Conservation (phyloP, 2,329 filamentous ascomycete species). For the Hymenoscyphus fraxineus region DNA sequence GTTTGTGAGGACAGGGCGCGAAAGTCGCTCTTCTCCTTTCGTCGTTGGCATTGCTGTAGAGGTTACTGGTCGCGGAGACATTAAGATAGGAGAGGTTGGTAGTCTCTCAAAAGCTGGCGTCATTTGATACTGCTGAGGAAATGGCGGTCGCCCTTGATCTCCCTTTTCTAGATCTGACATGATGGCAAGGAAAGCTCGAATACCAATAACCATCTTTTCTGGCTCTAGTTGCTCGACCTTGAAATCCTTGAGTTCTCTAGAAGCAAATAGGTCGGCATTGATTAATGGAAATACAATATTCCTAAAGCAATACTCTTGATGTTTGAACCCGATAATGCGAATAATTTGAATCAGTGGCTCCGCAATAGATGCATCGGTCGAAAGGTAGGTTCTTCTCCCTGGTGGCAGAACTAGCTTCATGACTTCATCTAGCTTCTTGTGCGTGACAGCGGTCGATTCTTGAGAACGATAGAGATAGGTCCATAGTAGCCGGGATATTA, state of each 20-base stretch:
- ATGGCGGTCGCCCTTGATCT: conserved; percentile 72
- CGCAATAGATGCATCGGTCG: conserved; percentile 76
- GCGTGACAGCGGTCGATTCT: conserved; percentile 64
- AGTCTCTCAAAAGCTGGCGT: conserved; percentile 42
- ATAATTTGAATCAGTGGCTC: conserved; percentile 93
- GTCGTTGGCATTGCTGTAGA: conserved; percentile 24
- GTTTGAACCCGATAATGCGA: conserved; percentile 87
- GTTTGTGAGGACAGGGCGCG: conserved; percentile 57
- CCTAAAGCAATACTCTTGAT: conserved; percentile 90
- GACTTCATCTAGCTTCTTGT: conserved; percentile 85
- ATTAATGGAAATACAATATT: conserved; percentile 93
- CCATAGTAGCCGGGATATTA: conserved; percentile 87
- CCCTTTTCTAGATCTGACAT: conserved; percentile 90
- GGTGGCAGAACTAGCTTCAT: conserved; percentile 78
- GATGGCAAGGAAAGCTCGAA: conserved; percentile 86
- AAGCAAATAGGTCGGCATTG: conserved; percentile 82
- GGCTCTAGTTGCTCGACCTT: conserved; percentile 92
- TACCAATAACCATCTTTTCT: conserved; percentile 95
- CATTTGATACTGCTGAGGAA: conserved; percentile 64
- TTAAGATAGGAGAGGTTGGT: conserved; percentile 49
- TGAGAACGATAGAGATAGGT: conserved; percentile 80
- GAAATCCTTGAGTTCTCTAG: conserved; percentile 50
- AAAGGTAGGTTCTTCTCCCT: conserved; percentile 75
- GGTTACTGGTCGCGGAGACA: conserved; percentile 32
- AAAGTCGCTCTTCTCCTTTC: conserved; percentile 60